phyloP scores from a whole-genome alignment of 2,329 filamentous ascomycete genomes.

The Cladophialophora psammophila region DNA sequence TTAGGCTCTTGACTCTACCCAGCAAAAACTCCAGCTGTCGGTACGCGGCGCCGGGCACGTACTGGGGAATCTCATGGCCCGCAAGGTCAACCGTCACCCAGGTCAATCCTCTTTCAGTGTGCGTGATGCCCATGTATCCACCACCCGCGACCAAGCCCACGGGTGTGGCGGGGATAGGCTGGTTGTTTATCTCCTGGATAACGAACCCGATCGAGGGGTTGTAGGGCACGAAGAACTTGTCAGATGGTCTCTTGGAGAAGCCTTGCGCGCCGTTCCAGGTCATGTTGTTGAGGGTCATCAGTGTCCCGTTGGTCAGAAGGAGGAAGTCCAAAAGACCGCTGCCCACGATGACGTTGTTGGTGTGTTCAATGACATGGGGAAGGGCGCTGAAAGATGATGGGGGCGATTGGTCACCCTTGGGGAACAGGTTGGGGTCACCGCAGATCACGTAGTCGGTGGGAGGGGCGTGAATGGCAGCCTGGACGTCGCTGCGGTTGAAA shows the following conservation, averaged over 20 bases:
- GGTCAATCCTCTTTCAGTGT: constrained; percentile 54
- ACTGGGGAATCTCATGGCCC: constrained; percentile 63
- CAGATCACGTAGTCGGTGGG: constrained; percentile 54
- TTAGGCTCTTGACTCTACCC: constrained; percentile 59
- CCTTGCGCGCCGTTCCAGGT: constrained; percentile 61
- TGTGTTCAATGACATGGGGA: constrained; percentile 56
- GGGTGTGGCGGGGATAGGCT: constrained; percentile 43
- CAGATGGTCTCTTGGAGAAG: constrained; percentile 52
- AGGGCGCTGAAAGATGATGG: constrained; percentile 38
- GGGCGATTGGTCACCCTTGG: constrained; percentile 58
- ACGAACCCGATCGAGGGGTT: constrained; percentile 51
- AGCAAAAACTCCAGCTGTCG: constrained; percentile 78
- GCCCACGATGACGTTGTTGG: constrained; percentile 60
- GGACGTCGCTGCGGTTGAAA: constrained; percentile 62
- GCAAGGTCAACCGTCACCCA: constrained; percentile 44
- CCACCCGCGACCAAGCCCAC: constrained; percentile 48
- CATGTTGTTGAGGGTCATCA: constrained; percentile 62
- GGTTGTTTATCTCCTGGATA: constrained; percentile 36
- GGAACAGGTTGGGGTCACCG: constrained; percentile 45
- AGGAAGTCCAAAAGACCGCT: constrained; percentile 59
- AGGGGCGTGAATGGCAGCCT: constrained; percentile 58
- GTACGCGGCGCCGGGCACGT: constrained; percentile 72
- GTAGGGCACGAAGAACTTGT: constrained; percentile 53
- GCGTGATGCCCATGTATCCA: constrained; percentile 52
- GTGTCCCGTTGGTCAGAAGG: constrained; percentile 59